Percentiles rank a stretch among this genome's conserved stretches.
Evolutionary conservation across 2,329 filamentous ascomycete genomes (phyloP).

Genomic region (Colletotrichum incanum): DNA sequence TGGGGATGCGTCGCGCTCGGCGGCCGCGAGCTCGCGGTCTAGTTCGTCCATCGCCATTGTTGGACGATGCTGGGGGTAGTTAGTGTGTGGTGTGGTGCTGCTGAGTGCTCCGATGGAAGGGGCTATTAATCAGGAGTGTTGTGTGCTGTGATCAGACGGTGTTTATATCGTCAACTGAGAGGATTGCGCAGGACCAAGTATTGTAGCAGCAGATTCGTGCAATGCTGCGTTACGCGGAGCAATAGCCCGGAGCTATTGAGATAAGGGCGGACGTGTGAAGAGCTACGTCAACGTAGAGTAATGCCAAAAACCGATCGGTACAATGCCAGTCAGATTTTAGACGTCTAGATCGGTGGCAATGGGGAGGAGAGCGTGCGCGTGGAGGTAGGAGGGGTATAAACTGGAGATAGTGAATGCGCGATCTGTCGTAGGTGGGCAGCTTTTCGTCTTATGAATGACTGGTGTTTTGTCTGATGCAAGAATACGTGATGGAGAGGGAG

Average conservation of each 20-base stretch:
- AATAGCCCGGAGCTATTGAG: slow-evolving; percentile 21
- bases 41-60: slow-evolving; percentile 65
- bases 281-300: slow-evolving; percentile 37
- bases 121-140: background rate
- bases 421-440: slow-evolving; percentile 1
- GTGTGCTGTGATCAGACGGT: background rate
- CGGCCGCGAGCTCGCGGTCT: slow-evolving; percentile 68
- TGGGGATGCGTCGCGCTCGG: slow-evolving; percentile 70
- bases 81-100: background rate
- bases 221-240: slow-evolving; percentile 26
- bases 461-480: background rate
- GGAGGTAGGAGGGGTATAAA: slow-evolving; percentile 32
- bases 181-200: background rate
- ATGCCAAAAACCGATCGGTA: background rate
- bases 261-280: slow-evolving; percentile 3
- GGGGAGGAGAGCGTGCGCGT: slow-evolving; percentile 9
- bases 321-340: slow-evolving; percentile 32
- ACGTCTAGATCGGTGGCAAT: slow-evolving; percentile 29
- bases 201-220: slow-evolving; percentile 11
- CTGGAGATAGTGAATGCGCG: slow-evolving; percentile 24
- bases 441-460: slow-evolving; percentile 28
- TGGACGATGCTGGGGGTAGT: slow-evolving; percentile 18
- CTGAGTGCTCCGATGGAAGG: background rate
- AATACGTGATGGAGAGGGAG: slow-evolving; percentile 5
- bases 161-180: background rate